These are phyloP conservation scores for Pinus albicaulis DNA, from an alignment of 75 land plant genomes.

Conservation along the genomic window DNA sequence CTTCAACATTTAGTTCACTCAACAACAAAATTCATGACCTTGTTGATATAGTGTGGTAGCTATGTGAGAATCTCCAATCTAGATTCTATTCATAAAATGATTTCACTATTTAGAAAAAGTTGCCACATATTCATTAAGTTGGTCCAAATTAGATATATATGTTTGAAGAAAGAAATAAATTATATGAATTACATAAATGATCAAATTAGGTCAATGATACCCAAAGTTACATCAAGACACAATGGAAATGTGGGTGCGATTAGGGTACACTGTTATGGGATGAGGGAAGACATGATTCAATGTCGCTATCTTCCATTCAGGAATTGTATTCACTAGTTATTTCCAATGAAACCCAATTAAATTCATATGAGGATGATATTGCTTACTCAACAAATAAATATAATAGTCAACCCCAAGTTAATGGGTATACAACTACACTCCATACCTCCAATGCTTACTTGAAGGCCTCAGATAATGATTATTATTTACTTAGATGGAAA, in stretches of 20 bases:
- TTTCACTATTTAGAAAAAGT: not conserved
- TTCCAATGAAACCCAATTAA: not conserved
- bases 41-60: not conserved
- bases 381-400: not conserved
- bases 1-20: constrained; percentile 6
- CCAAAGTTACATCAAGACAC: too few relatives aligned
- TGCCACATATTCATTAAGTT: not conserved
- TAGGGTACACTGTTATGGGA: constrained; percentile 54
- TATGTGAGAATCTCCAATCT: not conserved
- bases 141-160: too few relatives aligned
- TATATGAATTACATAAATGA: too few relatives aligned
- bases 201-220: too few relatives aligned
- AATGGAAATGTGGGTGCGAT: too few relatives aligned
- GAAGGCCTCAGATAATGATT: constrained; percentile 13
- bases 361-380: not conserved
- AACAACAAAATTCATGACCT: not conserved
- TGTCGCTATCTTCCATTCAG: constrained; percentile 53
- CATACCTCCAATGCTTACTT: not conserved
- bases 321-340: constrained; percentile 24
- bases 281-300: constrained; percentile 70
- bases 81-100: too few relatives aligned
- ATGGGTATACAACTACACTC: not conserved
- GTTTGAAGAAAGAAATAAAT: too few relatives aligned
- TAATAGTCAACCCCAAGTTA: not conserved
- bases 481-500: constrained; percentile 37